Evolutionary conservation across 129 eudicot genomes (phyloP), one percentile per base, ranked within the genome.

Genomic region (Scalesia atractyloides): DNA sequence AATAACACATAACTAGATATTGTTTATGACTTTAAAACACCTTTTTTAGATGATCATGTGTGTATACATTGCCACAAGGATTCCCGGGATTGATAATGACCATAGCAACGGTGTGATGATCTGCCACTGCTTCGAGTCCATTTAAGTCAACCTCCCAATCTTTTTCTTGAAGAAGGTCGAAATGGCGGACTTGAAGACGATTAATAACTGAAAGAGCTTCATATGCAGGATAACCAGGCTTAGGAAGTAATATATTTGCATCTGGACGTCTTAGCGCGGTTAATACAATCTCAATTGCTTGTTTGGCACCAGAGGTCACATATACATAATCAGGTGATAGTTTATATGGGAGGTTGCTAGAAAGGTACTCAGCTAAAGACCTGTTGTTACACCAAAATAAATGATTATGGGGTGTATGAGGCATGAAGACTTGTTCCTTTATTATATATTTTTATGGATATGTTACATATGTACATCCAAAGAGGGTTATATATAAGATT

Each of bases 41-140:
- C 79, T 73, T 66, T 66, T 79, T 61, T 20, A 79, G 48, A 73
- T 79, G 83, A 20, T 73, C 22, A 56, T 34, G 64, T 15, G 79
- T 46, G 79, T 5, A 79, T 44, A 79, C 49, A 72, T 73, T 79
- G 62, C 83, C 83, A 73, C 83, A 79, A 33, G 83, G 83, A 48
- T 79, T 79, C 15, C 83, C 78, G 11, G 83, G 83, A 73, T 73
- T 79, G 64, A 79, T 79, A 9, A 79, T 57, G 48, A 79, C 83
- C 74, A 79, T 79, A 41, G 83, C 78, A 56, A 79, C 69, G 7
- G 83, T 73, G 56, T 65, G 57, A 47, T 79, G 79, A 73, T 79
- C 79, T 24, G 61, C 74, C 48, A 79, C 5, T 14, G 16, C 39
- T 73, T 79, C 54, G 57, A 73, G 22, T 4, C 79, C 83, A 11